Conservation (phyloP, 1,284 basidiomycete genomes). For the Melampsora americana region DNA sequence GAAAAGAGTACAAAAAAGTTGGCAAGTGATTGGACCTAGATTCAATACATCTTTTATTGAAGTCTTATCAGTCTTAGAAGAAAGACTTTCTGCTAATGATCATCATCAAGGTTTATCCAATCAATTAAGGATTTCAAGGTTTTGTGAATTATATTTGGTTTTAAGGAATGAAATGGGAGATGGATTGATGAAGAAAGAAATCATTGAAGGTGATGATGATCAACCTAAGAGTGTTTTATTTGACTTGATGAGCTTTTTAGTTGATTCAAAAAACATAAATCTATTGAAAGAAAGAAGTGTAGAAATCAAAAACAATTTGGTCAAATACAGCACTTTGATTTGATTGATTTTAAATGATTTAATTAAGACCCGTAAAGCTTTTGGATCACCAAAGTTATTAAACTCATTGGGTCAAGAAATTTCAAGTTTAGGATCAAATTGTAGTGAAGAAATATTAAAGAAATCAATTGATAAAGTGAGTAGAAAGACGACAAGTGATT, state of each 20-base stretch:
- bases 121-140: slow-evolving; percentile 20
- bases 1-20: slow-evolving; percentile 4
- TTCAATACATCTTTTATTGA: slow-evolving; percentile 8
- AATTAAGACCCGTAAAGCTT: slow-evolving; percentile 8
- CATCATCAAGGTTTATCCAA: neutral
- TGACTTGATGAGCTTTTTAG: slow-evolving; percentile 7
- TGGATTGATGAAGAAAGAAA: too few species aligned
- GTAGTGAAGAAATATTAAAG: slow-evolving; percentile 2
- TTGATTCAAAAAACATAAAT: neutral
- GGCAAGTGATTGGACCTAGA: slow-evolving; percentile 14
- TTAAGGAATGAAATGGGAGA: slow-evolving; percentile 17
- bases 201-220: neutral
- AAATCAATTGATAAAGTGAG: neutral
- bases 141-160: slow-evolving; percentile 23
- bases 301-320: slow-evolving; percentile 5
- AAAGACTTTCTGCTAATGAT: neutral
- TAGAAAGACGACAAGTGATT: slow-evolving; percentile 10
- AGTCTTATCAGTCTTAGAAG: slow-evolving; percentile 3
- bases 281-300: neutral
- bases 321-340: slow-evolving; percentile 5
- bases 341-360: slow-evolving; percentile 6
- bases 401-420: slow-evolving; percentile 1
- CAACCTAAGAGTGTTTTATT: neutral
- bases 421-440: slow-evolving; percentile 13
- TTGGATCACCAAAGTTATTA: slow-evolving; percentile 9